Percentiles rank a stretch among this genome's conserved stretches.
phyloP scores from a whole-genome alignment of 345 rosid species.

The Populus davidiana region DNA sequence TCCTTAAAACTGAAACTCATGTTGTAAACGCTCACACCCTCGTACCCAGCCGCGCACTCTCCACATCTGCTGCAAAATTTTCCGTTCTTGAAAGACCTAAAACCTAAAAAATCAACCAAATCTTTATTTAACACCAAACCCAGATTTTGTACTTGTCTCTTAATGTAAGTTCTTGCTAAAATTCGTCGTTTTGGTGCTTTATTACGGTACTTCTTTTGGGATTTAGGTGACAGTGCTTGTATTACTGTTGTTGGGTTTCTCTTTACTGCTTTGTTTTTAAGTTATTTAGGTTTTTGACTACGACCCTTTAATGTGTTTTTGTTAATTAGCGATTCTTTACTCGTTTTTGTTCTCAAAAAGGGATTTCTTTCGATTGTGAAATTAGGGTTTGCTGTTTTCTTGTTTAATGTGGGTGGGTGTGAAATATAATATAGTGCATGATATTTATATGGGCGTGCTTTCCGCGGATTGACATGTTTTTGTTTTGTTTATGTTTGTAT shows the following conservation, averaged over 20 bases:
- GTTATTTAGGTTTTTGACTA: not conserved
- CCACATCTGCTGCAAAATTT: not conserved
- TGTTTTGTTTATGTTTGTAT: not conserved
- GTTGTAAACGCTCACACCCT: not conserved
- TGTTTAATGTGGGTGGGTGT: not conserved
- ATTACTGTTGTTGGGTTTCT: not conserved
- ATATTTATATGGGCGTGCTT: not conserved
- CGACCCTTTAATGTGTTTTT: not conserved
- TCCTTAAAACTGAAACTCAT: not conserved
- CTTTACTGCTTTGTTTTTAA: not conserved
- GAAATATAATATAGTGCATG: not conserved
- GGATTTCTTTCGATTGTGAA: not conserved
- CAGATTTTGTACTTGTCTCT: not conserved
- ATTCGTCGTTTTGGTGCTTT: not conserved
- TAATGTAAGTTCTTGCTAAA: not conserved
- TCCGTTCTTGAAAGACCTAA: not conserved
- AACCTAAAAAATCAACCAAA: not conserved
- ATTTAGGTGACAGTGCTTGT: not conserved
- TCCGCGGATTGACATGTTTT: not conserved
- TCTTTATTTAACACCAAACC: not conserved
- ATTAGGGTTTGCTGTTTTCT: conserved; percentile 7
- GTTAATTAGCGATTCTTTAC: not conserved
- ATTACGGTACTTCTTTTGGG: not conserved
- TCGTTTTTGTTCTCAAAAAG: not conserved
- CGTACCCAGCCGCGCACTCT: not conserved